Evolutionary conservation across 768 basidiomycete species (phyloP).

Genomic region (Termitomyces sp.): DNA sequence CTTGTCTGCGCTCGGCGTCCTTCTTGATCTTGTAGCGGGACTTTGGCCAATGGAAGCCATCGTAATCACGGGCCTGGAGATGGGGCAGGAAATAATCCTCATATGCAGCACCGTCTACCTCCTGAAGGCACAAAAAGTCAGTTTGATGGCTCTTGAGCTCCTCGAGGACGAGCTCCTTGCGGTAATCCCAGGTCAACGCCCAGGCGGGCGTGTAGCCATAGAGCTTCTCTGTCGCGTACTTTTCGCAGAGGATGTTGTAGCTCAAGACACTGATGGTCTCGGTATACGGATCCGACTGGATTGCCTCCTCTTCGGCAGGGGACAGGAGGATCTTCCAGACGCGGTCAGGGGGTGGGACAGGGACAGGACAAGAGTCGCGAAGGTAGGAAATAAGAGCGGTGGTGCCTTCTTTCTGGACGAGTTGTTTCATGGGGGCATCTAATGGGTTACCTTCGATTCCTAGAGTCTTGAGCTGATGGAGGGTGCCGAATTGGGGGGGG

Average conservation of each 20-base stretch:
- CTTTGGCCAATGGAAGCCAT: slow-evolving; percentile 89
- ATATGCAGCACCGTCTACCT: slow-evolving; percentile 89
- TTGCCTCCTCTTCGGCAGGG: slow-evolving; percentile 52
- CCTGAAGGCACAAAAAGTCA: slow-evolving; percentile 93
- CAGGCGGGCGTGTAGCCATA: slow-evolving; percentile 97
- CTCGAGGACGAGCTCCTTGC: slow-evolving; percentile 81
- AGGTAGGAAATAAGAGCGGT: slow-evolving; percentile 80
- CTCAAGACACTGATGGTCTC: slow-evolving; percentile 80
- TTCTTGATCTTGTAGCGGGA: slow-evolving; percentile 92
- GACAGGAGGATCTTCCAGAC: slow-evolving; percentile 64
- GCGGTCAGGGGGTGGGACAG: slow-evolving; percentile 75
- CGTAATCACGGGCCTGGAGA: slow-evolving; percentile 73
- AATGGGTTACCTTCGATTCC: slow-evolving; percentile 98
- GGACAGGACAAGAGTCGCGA: slow-evolving; percentile 89
- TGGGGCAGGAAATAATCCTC: slow-evolving; percentile 84
- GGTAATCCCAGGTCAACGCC: slow-evolving; percentile 95
- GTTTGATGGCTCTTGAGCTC: slow-evolving; percentile 78
- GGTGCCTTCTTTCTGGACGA: slow-evolving; percentile 96
- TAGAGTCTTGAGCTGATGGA: slow-evolving; percentile 89
- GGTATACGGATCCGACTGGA: slow-evolving; percentile 54
- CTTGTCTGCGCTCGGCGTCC: slow-evolving; percentile 75
- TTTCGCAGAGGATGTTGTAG: slow-evolving; percentile 95
- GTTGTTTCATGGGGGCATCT: slow-evolving; percentile 65
- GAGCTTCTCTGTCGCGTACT: slow-evolving; percentile 78
- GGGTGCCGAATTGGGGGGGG: slow-evolving; percentile 81